These are phyloP conservation scores for Cryptosporidium baileyi DNA, from an alignment of 169 alveolate genomes.

Conservation along the genomic window DNA sequence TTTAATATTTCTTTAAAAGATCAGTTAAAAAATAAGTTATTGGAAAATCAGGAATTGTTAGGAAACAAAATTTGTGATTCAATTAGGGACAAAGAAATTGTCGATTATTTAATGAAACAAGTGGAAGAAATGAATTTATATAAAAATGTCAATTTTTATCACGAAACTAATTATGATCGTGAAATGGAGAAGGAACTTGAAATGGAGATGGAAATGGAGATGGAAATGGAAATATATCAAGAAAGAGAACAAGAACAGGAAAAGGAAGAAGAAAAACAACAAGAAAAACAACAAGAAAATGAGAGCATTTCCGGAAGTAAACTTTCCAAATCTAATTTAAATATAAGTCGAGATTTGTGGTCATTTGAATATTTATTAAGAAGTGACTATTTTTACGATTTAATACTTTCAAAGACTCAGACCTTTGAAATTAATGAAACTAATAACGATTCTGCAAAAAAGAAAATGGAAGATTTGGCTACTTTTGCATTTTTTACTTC, in stretches of 20 bases:
- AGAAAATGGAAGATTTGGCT: neutral
- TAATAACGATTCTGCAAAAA: neutral
- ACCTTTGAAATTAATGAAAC: neutral
- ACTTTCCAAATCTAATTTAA: constrained; percentile 14
- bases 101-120: neutral
- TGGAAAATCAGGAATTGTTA: constrained; percentile 54
- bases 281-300: constrained; percentile 67
- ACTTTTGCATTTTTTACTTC: constrained; percentile 27
- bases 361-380: constrained; percentile 6
- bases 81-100: neutral
- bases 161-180: constrained; percentile 29
- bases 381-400: neutral
- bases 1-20: constrained; percentile 69
- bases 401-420: neutral
- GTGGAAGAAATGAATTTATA: constrained; percentile 51
- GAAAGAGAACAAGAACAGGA: constrained; percentile 73
- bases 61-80: neutral
- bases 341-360: constrained; percentile 20
- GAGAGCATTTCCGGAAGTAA: neutral
- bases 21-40: constrained; percentile 53
- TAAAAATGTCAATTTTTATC: neutral
- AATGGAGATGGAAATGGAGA: constrained; percentile 75
- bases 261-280: constrained; percentile 74
- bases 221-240: constrained; percentile 68
- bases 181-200: constrained; percentile 78